Percentiles rank a stretch among this genome's conserved stretches.
phyloP scores from a whole-genome alignment of 768 basidiomycete species.

The Pisolithus microcarpus region DNA sequence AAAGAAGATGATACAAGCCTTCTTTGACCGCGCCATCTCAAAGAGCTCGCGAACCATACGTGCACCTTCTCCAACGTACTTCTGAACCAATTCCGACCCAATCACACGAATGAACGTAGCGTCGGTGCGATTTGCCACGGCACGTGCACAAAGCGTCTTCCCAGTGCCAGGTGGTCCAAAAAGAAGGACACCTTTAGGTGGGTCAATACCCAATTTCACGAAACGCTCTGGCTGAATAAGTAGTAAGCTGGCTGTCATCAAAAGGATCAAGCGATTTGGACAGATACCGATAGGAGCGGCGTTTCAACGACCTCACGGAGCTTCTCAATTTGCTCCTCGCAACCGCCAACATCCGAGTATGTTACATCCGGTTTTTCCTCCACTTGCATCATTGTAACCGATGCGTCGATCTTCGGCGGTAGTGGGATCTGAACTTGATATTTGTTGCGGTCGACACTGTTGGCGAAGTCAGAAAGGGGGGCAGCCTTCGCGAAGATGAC shows the following conservation, averaged over 20 bases:
- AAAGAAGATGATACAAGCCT: constrained; percentile 99
- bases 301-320: constrained; percentile 97
- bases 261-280: neutral
- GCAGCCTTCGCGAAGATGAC: constrained; percentile 17
- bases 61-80: constrained; percentile 98
- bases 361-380: constrained; percentile 98
- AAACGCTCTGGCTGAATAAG: constrained; percentile 90
- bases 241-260: constrained; percentile 10
- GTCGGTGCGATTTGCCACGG: constrained; percentile 97
- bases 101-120: constrained; percentile 99
- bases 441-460: constrained; percentile 88
- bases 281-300: constrained; percentile 81
- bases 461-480: constrained; percentile 5
- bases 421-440: constrained; percentile 99
- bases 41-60: constrained; percentile 98
- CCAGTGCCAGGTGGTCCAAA: constrained; percentile 98
- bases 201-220: constrained; percentile 96
- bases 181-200: constrained; percentile 94
- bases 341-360: constrained; percentile 96
- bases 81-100: constrained; percentile 98
- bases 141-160: constrained; percentile 96
- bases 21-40: constrained; percentile 98
- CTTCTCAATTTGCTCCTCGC: constrained; percentile 99
- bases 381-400: constrained; percentile 99
- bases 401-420: constrained; percentile 98